Conservation (phyloP, 2,329 filamentous ascomycete genomes). For the Chaetomium olivaceum region DNA sequence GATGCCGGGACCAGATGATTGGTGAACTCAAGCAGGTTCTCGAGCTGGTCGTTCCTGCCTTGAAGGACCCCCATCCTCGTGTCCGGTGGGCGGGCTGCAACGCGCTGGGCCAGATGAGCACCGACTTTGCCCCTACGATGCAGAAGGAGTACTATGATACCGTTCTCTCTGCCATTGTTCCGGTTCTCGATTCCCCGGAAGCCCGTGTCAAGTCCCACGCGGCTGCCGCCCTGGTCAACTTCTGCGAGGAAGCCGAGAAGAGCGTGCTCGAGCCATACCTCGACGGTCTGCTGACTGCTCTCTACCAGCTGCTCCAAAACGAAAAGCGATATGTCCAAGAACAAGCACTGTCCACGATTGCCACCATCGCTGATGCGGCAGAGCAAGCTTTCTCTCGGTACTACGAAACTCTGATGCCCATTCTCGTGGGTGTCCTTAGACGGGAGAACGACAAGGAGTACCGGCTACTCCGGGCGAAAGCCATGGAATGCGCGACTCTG, state of each 20-base stretch:
- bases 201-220: slow-evolving; percentile 95
- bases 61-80: slow-evolving; percentile 86
- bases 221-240: slow-evolving; percentile 96
- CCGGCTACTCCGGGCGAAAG: slow-evolving; percentile 87
- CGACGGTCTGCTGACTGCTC: slow-evolving; percentile 78
- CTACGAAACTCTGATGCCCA: slow-evolving; percentile 93
- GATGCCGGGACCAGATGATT: slow-evolving; percentile 93
- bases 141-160: slow-evolving; percentile 90
- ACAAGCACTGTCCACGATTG: slow-evolving; percentile 95
- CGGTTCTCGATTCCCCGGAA: slow-evolving; percentile 85
- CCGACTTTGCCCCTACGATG: slow-evolving; percentile 97
- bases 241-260: slow-evolving; percentile 97
- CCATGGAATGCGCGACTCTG: slow-evolving; percentile 97
- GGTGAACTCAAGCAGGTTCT: slow-evolving; percentile 92
- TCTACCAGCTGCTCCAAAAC: slow-evolving; percentile 85
- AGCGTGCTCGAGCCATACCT: slow-evolving; percentile 88
- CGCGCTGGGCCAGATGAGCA: slow-evolving; percentile 99
- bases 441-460: slow-evolving; percentile 93
- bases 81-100: slow-evolving; percentile 98
- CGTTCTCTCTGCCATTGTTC: slow-evolving; percentile 87
- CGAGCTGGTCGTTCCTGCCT: slow-evolving; percentile 87
- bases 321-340: slow-evolving; percentile 97
- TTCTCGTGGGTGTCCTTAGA: slow-evolving; percentile 84
- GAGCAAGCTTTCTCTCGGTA: slow-evolving; percentile 94
- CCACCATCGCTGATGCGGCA: slow-evolving; percentile 97